Conservation (phyloP, 1,139 yeast genomes). For the Citeromyces siamensis region DNA sequence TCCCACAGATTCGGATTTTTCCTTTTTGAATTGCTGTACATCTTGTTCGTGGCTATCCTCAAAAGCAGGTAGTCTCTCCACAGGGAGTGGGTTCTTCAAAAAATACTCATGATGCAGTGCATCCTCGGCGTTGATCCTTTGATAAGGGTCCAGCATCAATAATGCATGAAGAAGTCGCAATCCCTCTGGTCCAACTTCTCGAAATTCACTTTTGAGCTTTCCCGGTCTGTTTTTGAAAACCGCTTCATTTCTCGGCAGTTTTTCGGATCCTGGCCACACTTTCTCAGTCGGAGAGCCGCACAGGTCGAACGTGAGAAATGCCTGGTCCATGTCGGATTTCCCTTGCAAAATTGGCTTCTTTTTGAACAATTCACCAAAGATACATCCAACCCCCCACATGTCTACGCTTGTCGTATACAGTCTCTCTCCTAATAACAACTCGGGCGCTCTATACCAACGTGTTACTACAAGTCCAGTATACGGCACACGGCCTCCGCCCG, state of each 20-base stretch:
- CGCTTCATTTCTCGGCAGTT: conserved; percentile 41
- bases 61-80: conserved; percentile 49
- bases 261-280: conserved; percentile 53
- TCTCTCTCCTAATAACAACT: conserved; percentile 73
- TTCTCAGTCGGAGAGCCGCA: conserved; percentile 68
- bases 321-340: conserved; percentile 82
- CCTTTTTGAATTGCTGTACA: conserved; percentile 46
- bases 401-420: conserved; percentile 89
- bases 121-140: conserved; percentile 64
- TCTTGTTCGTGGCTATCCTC: conserved; percentile 89
- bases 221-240: conserved; percentile 31
- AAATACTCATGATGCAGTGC: conserved; percentile 70
- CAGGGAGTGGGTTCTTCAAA: conserved; percentile 50
- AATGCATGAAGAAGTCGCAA: conserved; percentile 36
- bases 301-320: conserved; percentile 64
- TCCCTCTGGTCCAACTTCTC: conserved; percentile 23
- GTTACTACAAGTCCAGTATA: conserved; percentile 93
- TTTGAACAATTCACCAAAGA: conserved; percentile 81
- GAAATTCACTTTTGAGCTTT: conserved; percentile 38
- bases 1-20: conserved; percentile 8
- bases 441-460: conserved; percentile 97
- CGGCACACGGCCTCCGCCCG: conserved; percentile 66
- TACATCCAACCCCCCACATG: conserved; percentile 97
- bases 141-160: conserved; percentile 54
- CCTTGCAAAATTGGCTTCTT: conserved; percentile 81